Percentiles rank a stretch among this genome's conserved stretches.
Evolutionary conservation across 768 basidiomycete species (phyloP).

Genomic region (Panellus pusillus): DNA sequence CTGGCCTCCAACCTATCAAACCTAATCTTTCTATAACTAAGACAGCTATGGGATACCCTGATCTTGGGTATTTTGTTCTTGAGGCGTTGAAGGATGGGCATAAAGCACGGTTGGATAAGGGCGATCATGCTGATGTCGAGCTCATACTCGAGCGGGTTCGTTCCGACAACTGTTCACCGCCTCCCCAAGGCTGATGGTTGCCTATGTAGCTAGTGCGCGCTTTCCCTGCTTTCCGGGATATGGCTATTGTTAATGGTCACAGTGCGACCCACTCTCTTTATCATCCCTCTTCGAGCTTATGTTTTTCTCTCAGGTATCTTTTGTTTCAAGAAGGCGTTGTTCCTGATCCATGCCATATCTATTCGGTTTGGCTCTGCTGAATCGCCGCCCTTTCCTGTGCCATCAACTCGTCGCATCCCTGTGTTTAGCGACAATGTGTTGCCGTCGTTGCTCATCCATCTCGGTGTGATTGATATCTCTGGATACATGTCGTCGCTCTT

Average conservation of each 20-base stretch:
- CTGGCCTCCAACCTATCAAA: too few relatives aligned
- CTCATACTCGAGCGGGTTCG: constrained; percentile 63
- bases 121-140: constrained; percentile 46
- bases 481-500: constrained; percentile 47
- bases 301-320: constrained; percentile 67
- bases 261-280: constrained; percentile 40
- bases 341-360: constrained; percentile 69
- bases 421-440: constrained; percentile 82
- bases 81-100: constrained; percentile 61
- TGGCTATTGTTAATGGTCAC: constrained; percentile 62
- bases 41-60: constrained; percentile 50
- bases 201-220: constrained; percentile 63
- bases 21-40: too few relatives aligned
- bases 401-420: constrained; percentile 57
- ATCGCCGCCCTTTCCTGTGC: constrained; percentile 60
- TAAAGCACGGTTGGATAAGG: constrained; percentile 29
- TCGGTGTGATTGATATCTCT: constrained; percentile 73
- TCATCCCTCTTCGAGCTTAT: constrained; percentile 14
- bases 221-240: constrained; percentile 83
- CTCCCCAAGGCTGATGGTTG: constrained; percentile 13
- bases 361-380: constrained; percentile 62
- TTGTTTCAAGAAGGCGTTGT: constrained; percentile 88
- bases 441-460: constrained; percentile 77
- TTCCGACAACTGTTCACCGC: neutral
- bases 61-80: constrained; percentile 74